Evolutionary conservation across 805 yeast genomes (phyloP), one percentile per base, ranked within the genome.

Genomic region (Candida gorgasii): DNA sequence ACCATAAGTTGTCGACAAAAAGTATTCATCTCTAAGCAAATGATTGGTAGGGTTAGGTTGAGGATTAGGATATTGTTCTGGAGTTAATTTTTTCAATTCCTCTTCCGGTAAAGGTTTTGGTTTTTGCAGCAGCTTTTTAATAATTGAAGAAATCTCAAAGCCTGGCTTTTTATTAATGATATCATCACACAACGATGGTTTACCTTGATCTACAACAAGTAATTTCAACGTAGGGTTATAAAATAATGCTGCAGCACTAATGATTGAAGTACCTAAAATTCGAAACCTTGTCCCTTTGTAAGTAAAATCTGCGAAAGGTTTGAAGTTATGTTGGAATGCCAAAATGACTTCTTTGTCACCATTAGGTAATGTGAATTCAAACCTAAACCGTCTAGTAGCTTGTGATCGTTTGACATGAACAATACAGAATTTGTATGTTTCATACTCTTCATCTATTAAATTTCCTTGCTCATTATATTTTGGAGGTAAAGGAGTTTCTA

Each of bases 251-350:
- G 63, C 57, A 3, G 63, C 62, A 44, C 56, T 54, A 2, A 58
- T 43, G n/a, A 65, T 45, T 5, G 71, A 47, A 4, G 72, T 59
- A 4, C 75, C 75, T 14, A 63, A 36, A 4, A 68, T 53, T 36
- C 75, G 56, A 48, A 70, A 70, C 11, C 72, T 50, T 3, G 73
- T 68, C 29, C 46, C 48, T 28, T 58, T 58, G 46, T 66, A 69
- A 22, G 38, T 52, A 48, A 70, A 70, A 52, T 70, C 75, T 8
- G 70, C 58, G 48, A 63, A 66, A 3, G 74, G 69, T 41, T 61
- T 56, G 48, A 52, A 57, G 42, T 61, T 61, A 52, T 65, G 61
- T 49, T 65, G 67, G 42, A 69, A 69, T 36, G 60, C 53, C 5
- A 61, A 31, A 7, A 70, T 44, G 23, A 53, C 58, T 5, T 47